Evolutionary conservation across 352 stramenopile genomes (phyloP), one percentile per base, ranked within the genome.

Genomic region (Globisporangium solare): DNA sequence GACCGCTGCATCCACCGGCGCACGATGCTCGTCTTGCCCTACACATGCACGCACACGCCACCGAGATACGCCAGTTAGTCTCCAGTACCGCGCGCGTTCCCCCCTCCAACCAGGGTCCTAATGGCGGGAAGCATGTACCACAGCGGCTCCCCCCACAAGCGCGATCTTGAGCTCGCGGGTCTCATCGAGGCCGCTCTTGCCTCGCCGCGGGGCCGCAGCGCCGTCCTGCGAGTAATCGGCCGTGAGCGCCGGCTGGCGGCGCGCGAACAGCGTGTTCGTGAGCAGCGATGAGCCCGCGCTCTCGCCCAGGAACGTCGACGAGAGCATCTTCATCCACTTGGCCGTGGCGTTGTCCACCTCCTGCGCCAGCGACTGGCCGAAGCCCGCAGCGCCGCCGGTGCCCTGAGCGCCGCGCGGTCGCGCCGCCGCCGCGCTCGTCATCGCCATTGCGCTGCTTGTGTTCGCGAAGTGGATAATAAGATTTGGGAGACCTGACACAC

Each of bases 251-350:
- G 52, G 50, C 53, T 31, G 14, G 2, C 58, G 51, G 3, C 53
- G 40, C 18, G 58, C 20, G 21, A 65, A 65, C 27, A 65, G 42
- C 27, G 67, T 69, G 49, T 71, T 74, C 18, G 70, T 54, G 55
- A 87, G 79, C 42, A 86, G 51, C 8, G 73, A 71, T 17, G 76
- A 68, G 39, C 60, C 54, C 3, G 56, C 15, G 37, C 43, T 54
- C 27, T 89, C 77, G 27, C 82, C 82, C 2, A 89, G 67, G 39
- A 92, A 89, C 47, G 82, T 92, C 22, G 77, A 87, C 52, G 82
- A 92, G 45, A 92, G 74, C 74, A 92, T 86, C 58, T 87, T 88
- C 79, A 92, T 89, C 82, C 82, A 92, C 66, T 78, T 83, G 40
- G 60, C 69, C 35, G 75, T 76, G 35, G 68, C 73, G 37, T 71